A percentile compares a stretch with the other conserved stretches of the same genome.
These are phyloP conservation scores for Starmera pachycereana DNA, from an alignment of 805 yeast species.

Conservation along the genomic window DNA sequence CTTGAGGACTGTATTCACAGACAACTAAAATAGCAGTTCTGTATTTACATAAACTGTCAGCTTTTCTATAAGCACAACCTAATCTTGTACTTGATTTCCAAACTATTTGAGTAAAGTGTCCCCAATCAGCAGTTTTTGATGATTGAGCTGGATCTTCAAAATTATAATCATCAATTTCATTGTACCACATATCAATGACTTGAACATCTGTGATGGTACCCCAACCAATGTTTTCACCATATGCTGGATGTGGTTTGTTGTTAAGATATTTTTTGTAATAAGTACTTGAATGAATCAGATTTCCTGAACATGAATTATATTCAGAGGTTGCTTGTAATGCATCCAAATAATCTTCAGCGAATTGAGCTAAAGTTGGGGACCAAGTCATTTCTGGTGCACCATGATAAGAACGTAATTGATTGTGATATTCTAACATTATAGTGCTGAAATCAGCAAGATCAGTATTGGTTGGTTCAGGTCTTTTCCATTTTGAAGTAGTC, in stretches of 20 bases:
- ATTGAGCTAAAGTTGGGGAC: constrained; percentile 34
- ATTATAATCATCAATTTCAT: constrained; percentile 48
- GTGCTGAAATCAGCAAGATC: constrained; percentile 21
- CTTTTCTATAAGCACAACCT: constrained; percentile 54
- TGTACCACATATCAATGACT: constrained; percentile 66
- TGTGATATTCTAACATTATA: constrained; percentile 38
- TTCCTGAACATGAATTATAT: constrained; percentile 50
- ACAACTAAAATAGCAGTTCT: constrained; percentile 18
- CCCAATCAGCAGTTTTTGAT: constrained; percentile 40
- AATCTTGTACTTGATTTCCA: constrained; percentile 53
- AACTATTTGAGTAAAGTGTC: constrained; percentile 71
- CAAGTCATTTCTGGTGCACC: constrained; percentile 36
- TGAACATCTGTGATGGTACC: constrained; percentile 34
- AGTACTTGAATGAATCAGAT: constrained; percentile 52
- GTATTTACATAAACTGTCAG: constrained; percentile 32
- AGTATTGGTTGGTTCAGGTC: constrained; percentile 12
- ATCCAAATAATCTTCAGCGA: constrained; percentile 42
- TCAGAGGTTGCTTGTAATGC: constrained; percentile 23
- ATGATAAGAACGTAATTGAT: constrained; percentile 37
- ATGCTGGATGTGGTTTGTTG: no score
- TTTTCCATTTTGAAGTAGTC: constrained; percentile 11
- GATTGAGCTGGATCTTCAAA: constrained; percentile 31
- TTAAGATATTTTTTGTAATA: constrained; percentile 25
- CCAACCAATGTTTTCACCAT: constrained; percentile 68
- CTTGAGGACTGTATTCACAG: constrained; percentile 55